A percentile compares a stretch with the other conserved stretches of the same genome.
These are phyloP conservation scores for Ceratocystiopsis sp. DNA, from an alignment of 2,329 filamentous ascomycete species.

Conservation along the genomic window DNA sequence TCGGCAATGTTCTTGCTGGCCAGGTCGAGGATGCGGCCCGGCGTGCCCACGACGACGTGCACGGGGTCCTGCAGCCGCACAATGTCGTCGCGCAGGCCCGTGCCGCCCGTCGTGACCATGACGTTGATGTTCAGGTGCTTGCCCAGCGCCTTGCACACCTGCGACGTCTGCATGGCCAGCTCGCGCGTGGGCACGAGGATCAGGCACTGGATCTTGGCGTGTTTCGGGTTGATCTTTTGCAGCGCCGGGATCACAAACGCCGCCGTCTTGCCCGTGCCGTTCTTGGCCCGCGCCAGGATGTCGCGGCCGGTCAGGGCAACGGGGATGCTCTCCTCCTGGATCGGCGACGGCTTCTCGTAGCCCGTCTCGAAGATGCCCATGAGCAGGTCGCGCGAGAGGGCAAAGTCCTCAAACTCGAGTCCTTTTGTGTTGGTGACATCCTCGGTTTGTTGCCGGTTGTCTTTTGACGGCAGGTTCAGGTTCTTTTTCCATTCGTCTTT, in stretches of 20 bases:
- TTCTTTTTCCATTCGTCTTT: constrained; percentile 53
- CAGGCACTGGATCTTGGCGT: constrained; percentile 87
- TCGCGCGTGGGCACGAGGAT: constrained; percentile 95
- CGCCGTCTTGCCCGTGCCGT: constrained; percentile 95
- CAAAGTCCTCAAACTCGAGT: constrained; percentile 93
- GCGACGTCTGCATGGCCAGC: constrained; percentile 92
- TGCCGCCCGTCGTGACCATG: constrained; percentile 98
- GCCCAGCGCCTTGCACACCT: constrained; percentile 96
- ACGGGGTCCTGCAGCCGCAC: constrained; percentile 85
- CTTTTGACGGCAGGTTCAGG: constrained; percentile 55
- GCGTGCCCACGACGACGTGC: constrained; percentile 94
- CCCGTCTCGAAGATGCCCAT: constrained; percentile 99
- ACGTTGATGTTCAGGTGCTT: constrained; percentile 96
- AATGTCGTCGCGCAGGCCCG: constrained; percentile 89
- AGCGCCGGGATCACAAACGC: constrained; percentile 94
- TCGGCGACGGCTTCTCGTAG: constrained; percentile 96
- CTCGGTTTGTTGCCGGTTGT: constrained; percentile 70
- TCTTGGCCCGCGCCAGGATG: constrained; percentile 91
- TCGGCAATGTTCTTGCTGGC: constrained; percentile 95
- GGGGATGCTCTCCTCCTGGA: constrained; percentile 97
- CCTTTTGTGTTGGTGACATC: constrained; percentile 98
- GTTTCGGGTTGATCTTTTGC: constrained; percentile 92
- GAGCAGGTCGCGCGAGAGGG: constrained; percentile 82
- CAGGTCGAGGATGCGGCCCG: constrained; percentile 87
- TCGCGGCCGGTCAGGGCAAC: constrained; percentile 91